These are phyloP conservation scores for Solanum ahanhuiri DNA, from an alignment of 257 asterid genomes.

Conservation along the genomic window DNA sequence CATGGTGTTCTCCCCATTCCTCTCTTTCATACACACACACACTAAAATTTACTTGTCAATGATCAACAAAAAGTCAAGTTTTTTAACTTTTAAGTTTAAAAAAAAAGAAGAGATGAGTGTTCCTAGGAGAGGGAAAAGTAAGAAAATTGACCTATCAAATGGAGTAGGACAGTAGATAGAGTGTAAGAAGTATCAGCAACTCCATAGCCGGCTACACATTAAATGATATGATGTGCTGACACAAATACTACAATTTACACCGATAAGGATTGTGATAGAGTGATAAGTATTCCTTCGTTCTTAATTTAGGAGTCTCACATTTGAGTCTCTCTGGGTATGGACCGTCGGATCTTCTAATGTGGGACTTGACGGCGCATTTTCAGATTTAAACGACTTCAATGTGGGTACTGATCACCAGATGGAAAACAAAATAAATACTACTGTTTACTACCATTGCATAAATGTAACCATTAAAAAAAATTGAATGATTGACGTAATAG, in stretches of 20 bases:
- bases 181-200: slow-evolving; percentile 25
- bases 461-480: not conserved
- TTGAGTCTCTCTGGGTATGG: no score
- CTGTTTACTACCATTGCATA: not conserved
- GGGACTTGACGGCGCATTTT: no score
- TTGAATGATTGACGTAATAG: slow-evolving; percentile 33
- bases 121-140: not conserved
- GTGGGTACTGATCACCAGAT: no score
- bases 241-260: not conserved
- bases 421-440: no score
- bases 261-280: no score
- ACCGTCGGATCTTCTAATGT: no score
- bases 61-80: not conserved
- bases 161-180: slow-evolving; percentile 1
- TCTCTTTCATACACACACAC: not conserved
- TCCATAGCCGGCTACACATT: slow-evolving; percentile 42
- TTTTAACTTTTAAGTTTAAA: not conserved
- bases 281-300: no score
- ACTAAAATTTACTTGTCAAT: not conserved
- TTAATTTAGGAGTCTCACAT: no score
- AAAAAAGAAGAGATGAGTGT: not conserved
- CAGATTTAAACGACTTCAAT: no score
- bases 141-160: slow-evolving; percentile 8
- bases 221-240: slow-evolving; percentile 13
- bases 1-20: slow-evolving; percentile 91